Base-by-base conservation (phyloP, 1,284 basidiomycete species). In the Trametes polyzona region DNA sequence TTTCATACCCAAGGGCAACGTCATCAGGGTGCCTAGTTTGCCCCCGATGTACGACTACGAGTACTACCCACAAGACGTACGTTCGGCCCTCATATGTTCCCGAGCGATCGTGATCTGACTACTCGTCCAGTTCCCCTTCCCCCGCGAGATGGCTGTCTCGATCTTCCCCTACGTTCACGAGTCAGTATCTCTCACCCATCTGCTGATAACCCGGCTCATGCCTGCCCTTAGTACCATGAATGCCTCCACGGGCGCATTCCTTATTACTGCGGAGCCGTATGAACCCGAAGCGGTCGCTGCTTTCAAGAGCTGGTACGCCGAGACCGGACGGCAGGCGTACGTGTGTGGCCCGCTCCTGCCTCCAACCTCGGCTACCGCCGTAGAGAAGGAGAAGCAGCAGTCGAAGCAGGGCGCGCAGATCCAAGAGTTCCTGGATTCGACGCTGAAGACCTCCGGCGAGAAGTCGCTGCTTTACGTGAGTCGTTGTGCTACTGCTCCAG, bases 11-110 rank as follows among this genome's bases (percentile, higher is more conserved):
- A 48, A 44, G 6, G 65, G 58, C 4, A 33, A 50, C 7, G 46
- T 69, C 1, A 30, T 68, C 0, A 43, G 48, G 3, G 39, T 68
- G 23, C 66, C 65, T 0, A 65, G 62, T 2, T 29, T 69, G 23
- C 60, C 63, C 8, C 59, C 65, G 0, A 67, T 68, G 61, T 67
- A 66, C 49, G 65, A 68, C 47, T 57, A 65, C 27, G 68, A 69
- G 49, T 35, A 57, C 17, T 26, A 53, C 30, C 66, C 67, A 2
- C 67, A 70, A 44, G 53, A 60, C 1, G 65, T 67, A 35, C 40
- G 65, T 52, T 16, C 12, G 21, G 10, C 35, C 24, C 19, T 12
- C 4, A n/a, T 12, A 17, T 11, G 10, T 7, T 33, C 14, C 12
- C 12, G 35, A 19, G n/a, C 1, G 1, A 8, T 29, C 21, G 4